These are phyloP conservation scores for Solanum virginianum DNA, from an alignment of 257 asterid species.

Conservation along the genomic window DNA sequence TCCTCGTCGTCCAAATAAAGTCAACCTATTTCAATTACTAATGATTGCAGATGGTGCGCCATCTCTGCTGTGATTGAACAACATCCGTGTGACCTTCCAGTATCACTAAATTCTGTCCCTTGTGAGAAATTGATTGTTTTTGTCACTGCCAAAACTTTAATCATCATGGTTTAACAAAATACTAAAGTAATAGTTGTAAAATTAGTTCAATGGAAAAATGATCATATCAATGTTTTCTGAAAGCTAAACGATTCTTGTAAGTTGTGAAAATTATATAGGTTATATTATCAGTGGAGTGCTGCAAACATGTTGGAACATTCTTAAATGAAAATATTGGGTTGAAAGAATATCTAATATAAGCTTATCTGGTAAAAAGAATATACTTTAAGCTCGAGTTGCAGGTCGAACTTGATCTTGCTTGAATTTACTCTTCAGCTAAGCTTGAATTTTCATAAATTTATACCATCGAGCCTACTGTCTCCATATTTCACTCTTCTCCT, in stretches of 20 bases:
- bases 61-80: not conserved
- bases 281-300: not conserved
- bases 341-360: not conserved
- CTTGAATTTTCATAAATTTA: not conserved
- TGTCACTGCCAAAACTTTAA: not conserved
- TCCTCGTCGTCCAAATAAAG: not conserved
- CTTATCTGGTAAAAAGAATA: not conserved
- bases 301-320: not conserved
- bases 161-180: not conserved
- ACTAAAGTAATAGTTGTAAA: not conserved
- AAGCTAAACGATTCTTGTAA: not conserved
- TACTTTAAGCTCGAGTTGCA: not conserved
- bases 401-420: not conserved
- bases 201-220: not conserved
- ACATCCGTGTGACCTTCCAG: not conserved
- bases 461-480: not conserved
- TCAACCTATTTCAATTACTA: not conserved
- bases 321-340: not conserved
- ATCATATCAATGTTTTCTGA: not conserved
- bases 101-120: not conserved
- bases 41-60: not conserved
- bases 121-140: not conserved
- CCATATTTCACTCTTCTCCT: not conserved
- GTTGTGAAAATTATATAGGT: not conserved
- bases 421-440: not conserved